Percentiles rank a stretch among this genome's conserved stretches.
These are phyloP conservation scores for Oryza glaberrima DNA, from an alignment of 176 grass and related monocot species.

Conservation along the genomic window DNA sequence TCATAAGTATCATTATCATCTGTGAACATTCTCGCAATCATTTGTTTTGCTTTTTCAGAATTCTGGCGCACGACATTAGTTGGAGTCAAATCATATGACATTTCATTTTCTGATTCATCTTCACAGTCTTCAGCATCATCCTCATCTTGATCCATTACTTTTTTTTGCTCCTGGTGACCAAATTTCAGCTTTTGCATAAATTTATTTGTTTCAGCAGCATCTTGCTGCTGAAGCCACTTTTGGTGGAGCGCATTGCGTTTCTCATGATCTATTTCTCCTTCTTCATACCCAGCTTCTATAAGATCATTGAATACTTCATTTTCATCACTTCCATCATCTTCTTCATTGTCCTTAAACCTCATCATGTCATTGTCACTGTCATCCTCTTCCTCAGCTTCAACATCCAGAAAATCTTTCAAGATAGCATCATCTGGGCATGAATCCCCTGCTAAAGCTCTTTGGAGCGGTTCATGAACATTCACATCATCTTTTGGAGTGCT, in stretches of 20 bases:
- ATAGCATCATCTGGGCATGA: slow-evolving; percentile 43
- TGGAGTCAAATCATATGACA: slow-evolving; percentile 54
- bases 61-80: slow-evolving; percentile 59
- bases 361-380: slow-evolving; percentile 92
- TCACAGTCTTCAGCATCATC: slow-evolving; percentile 55
- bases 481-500: slow-evolving; percentile 31
- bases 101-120: slow-evolving; percentile 60
- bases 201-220: slow-evolving; percentile 75
- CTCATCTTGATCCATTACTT: slow-evolving; percentile 57
- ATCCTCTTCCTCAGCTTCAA: slow-evolving; percentile 98
- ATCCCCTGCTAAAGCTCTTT: slow-evolving; percentile 38
- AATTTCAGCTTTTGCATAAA: slow-evolving; percentile 78
- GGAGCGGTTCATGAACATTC: slow-evolving; percentile 15
- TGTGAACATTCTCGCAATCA: slow-evolving; percentile 77
- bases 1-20: slow-evolving; percentile 83
- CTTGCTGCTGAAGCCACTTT: slow-evolving; percentile 93
- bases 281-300: slow-evolving; percentile 85
- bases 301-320: slow-evolving; percentile 78
- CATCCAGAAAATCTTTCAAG: slow-evolving; percentile 82
- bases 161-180: slow-evolving; percentile 61
- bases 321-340: slow-evolving; percentile 75
- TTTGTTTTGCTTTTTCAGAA: slow-evolving; percentile 85
- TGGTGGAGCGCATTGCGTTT: slow-evolving; percentile 84
- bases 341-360: slow-evolving; percentile 83
- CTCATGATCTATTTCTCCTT: slow-evolving; percentile 69